These are phyloP conservation scores for Gymnopilus dilepis DNA, from an alignment of 768 basidiomycete genomes.

Conservation along the genomic window DNA sequence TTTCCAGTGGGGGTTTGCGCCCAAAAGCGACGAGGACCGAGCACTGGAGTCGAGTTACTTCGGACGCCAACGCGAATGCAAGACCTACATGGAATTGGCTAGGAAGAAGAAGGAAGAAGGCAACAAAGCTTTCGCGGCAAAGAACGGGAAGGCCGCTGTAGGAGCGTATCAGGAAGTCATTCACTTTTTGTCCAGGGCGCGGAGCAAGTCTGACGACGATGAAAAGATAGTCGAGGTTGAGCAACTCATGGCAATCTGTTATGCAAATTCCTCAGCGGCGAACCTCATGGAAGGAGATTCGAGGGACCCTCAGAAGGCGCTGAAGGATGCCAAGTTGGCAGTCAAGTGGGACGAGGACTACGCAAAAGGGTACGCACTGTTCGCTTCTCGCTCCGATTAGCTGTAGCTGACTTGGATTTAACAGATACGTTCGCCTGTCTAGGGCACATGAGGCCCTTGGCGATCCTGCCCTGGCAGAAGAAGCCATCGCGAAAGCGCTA, in stretches of 20 bases:
- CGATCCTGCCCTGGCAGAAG: slow-evolving; percentile 17
- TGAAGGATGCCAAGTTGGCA: slow-evolving; percentile 2
- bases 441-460: slow-evolving; percentile 21
- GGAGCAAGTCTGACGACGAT: neutral
- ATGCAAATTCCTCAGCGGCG: slow-evolving; percentile 11
- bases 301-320: neutral
- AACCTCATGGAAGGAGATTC: neutral
- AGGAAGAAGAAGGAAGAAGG: slow-evolving; percentile 6
- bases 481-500: slow-evolving; percentile 20
- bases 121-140: slow-evolving; percentile 1
- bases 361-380: slow-evolving; percentile 10
- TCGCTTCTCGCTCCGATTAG: slow-evolving; percentile 2
- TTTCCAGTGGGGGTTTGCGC: slow-evolving; percentile 20
- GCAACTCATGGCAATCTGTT: slow-evolving; percentile 1
- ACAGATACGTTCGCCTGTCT: slow-evolving; percentile 25
- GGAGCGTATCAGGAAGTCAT: slow-evolving; percentile 3
- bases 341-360: slow-evolving; percentile 1
- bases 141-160: slow-evolving; percentile 1
- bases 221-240: neutral
- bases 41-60: slow-evolving; percentile 12
- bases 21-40: slow-evolving; percentile 11
- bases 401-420: neutral
- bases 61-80: slow-evolving; percentile 8
- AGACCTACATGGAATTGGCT: slow-evolving; percentile 1
- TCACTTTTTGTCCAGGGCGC: neutral